These are phyloP conservation scores for Sporisorium graminicola DNA, from an alignment of 1,284 basidiomycete species.

Conservation along the genomic window DNA sequence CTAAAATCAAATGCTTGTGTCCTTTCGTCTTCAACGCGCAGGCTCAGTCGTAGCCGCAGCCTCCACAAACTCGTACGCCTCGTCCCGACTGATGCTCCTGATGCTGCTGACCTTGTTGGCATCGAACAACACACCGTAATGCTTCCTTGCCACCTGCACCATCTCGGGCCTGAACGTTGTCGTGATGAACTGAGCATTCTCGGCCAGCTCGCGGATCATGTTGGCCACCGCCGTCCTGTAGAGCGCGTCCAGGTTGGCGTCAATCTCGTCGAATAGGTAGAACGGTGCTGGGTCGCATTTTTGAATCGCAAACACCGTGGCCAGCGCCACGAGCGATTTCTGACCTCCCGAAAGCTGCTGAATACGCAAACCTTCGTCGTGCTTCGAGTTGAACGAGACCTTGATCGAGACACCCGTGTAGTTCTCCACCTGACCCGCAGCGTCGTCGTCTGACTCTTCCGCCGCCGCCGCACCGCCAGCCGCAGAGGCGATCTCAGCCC, in stretches of 20 bases:
- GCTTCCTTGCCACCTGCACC: slow-evolving; percentile 92
- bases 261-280: slow-evolving; percentile 99
- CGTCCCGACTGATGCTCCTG: slow-evolving; percentile 82
- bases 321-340: slow-evolving; percentile 95
- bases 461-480: slow-evolving; percentile 57
- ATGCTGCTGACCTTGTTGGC: slow-evolving; percentile 89
- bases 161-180: slow-evolving; percentile 99
- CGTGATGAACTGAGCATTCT: slow-evolving; percentile 94
- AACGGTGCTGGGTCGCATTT: slow-evolving; percentile 99
- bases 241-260: slow-evolving; percentile 97
- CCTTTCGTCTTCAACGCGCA: slow-evolving; percentile 9
- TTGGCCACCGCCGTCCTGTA: slow-evolving; percentile 95
- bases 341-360: slow-evolving; percentile 98
- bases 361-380: slow-evolving; percentile 93
- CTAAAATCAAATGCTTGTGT: no score
- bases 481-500: slow-evolving; percentile 77
- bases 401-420: slow-evolving; percentile 98
- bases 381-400: slow-evolving; percentile 98
- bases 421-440: slow-evolving; percentile 79
- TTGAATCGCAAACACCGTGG: slow-evolving; percentile 97
- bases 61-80: slow-evolving; percentile 90
- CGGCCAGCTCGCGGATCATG: slow-evolving; percentile 92
- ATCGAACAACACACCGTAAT: slow-evolving; percentile 99
- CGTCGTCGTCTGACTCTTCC: slow-evolving; percentile 67
- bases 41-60: slow-evolving; percentile 54